Conservation (phyloP, 495 filamentous ascomycete genomes). For the Parathielavia hyrcaniae region DNA sequence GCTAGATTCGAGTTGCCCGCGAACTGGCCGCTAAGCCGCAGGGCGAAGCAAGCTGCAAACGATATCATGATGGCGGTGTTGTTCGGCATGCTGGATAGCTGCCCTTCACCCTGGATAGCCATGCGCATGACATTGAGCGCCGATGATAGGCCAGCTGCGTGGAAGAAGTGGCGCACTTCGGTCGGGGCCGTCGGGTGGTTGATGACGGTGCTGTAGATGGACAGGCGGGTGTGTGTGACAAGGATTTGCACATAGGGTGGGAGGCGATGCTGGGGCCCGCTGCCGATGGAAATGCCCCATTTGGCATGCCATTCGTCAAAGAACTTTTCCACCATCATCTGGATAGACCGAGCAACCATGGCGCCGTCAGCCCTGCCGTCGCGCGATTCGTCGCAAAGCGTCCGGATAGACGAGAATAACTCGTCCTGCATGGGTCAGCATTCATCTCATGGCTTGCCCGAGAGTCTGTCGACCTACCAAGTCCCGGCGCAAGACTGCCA, state of each 20-base stretch:
- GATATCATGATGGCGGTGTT: slow-evolving; percentile 75
- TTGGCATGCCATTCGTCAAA: slow-evolving; percentile 56
- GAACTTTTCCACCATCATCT: slow-evolving; percentile 55
- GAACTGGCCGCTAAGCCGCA: slow-evolving; percentile 56
- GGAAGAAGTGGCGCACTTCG: slow-evolving; percentile 65
- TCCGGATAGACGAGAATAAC: slow-evolving; percentile 54
- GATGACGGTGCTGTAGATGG: slow-evolving; percentile 67
- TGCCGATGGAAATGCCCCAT: slow-evolving; percentile 56
- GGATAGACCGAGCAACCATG: slow-evolving; percentile 52
- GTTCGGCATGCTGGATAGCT: slow-evolving; percentile 69
- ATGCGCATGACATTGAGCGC: slow-evolving; percentile 67
- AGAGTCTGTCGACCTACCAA: slow-evolving; percentile 46
- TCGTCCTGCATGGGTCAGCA: slow-evolving; percentile 44
- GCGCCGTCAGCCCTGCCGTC: slow-evolving; percentile 43
- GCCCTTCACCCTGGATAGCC: slow-evolving; percentile 62
- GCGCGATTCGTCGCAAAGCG: slow-evolving; percentile 53
- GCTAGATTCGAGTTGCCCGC: slow-evolving; percentile 54
- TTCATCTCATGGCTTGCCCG: background rate
- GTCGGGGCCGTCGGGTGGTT: slow-evolving; percentile 66
- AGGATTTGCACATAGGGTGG: slow-evolving; percentile 71
- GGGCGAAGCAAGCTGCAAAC: slow-evolving; percentile 64
- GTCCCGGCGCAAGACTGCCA: slow-evolving; percentile 61
- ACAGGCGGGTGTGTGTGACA: slow-evolving; percentile 63
- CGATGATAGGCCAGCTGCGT: slow-evolving; percentile 60
- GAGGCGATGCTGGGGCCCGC: slow-evolving; percentile 50